Evolutionary conservation across 495 filamentous ascomycete species (phyloP).

Genomic region (Xylaria intraflava): DNA sequence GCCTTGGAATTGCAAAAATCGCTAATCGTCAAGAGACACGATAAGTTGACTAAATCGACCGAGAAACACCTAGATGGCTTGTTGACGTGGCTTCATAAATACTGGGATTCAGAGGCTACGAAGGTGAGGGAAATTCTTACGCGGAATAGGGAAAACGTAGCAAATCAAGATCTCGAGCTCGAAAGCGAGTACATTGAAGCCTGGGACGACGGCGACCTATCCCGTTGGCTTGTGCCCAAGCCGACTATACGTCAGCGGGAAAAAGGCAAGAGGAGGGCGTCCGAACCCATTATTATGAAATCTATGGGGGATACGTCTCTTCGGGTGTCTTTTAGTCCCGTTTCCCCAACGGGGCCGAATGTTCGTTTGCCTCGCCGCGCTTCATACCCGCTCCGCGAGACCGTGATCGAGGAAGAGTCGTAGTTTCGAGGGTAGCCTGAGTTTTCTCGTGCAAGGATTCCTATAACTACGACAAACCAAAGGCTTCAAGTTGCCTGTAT

Average conservation of each 20-base stretch:
- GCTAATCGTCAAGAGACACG: constrained; percentile 5
- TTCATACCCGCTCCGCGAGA: not conserved
- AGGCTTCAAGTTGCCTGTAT: not conserved
- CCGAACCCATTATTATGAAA: not conserved
- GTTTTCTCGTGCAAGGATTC: not conserved
- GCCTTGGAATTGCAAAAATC: constrained; percentile 14
- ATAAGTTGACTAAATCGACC: constrained; percentile 16
- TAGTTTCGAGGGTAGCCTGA: not conserved
- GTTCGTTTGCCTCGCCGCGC: not conserved
- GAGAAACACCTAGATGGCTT: constrained; percentile 18
- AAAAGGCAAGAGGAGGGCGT: not conserved
- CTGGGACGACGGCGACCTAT: constrained; percentile 19
- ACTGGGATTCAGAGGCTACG: constrained; percentile 18
- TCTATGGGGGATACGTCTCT: not conserved
- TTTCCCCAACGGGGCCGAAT: not conserved
- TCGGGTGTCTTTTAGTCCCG: not conserved
- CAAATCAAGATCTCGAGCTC: constrained; percentile 11
- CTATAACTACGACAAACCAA: too few relatives aligned
- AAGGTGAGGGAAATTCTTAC: constrained; percentile 14
- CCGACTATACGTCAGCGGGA: not conserved
- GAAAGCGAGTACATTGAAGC: constrained; percentile 17
- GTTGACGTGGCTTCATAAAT: constrained; percentile 12
- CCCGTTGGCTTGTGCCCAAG: constrained; percentile 13
- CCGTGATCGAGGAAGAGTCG: constrained; percentile 13
- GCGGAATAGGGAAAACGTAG: constrained; percentile 15